Base-by-base conservation (phyloP, 1,139 yeast genomes). In the Geotrichum reessii region DNA sequence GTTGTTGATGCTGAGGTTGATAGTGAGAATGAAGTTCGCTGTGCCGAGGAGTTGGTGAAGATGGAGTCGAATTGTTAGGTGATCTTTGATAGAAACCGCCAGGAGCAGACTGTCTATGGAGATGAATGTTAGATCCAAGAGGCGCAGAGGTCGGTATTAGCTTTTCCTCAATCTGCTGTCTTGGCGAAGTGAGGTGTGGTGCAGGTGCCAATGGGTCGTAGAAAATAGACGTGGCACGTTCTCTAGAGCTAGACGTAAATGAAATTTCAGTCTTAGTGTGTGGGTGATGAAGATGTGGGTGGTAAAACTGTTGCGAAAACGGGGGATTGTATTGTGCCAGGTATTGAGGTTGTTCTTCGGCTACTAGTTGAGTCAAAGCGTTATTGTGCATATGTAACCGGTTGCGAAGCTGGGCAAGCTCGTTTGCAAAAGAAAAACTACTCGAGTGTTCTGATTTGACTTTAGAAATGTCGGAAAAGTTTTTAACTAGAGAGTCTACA, bases 141-240 rank as follows among this genome's bases (percentile, higher is more conserved):
- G 54, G 54, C 17, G 25, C 49, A 8, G 54, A 52, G 8, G 54
- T 52, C n/a, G 54, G 54, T n/a, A 52, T 52, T n/a, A 12, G 22
- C 21, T 52, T 52, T 25, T 53, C 58, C 9, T 48, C 53, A 19
- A 42, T 27, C 11, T 21, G 57, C 28, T 53, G 57, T 24, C 53
- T 51, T n/a, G 65, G 56, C 60, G 64, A 40, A 51, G 60, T 52
- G 55, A 66, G 52, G 59, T 58, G 37, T 8, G 66, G 66, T 24
- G 61, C 66, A 56, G 63, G 65, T 49, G 62, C 63, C 54, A 66
- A 56, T 24, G 70, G 70, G 48, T 68, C 70, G 55, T 65, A 68
- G 50, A 63, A 63, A 37, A 68, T 64, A 11, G 69, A 64, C 24
- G 61, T 60, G 21, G 67, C 61, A 52, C 67, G 56, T 47, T 72